Base-by-base conservation (phyloP, 495 filamentous ascomycete species). In the Trichoderma erinaceum region DNA sequence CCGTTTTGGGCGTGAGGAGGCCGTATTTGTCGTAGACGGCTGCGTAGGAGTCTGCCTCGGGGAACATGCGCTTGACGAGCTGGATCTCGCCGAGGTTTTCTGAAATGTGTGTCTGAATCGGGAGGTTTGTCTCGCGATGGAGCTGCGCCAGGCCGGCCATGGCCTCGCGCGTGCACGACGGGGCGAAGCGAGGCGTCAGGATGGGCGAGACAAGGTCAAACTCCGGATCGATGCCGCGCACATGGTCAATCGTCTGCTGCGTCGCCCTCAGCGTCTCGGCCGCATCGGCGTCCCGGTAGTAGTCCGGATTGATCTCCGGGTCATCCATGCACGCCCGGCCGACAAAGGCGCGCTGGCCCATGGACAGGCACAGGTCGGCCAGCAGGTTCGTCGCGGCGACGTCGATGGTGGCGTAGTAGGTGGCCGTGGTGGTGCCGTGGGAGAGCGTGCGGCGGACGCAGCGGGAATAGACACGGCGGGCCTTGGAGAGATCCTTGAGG, bases 301-400 rank as follows among this genome's bases (percentile, higher is more conserved):
- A 89, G 3, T 82, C 78, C 0, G 93, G 92, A 23, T 85, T 86
- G 50, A 90, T 76, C 46, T 78, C 70, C 1, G 78, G 75, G 61
- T 80, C 80, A 76, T 97, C 91, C 94, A 99, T 99, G 82, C 92
- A 96, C 43, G 92, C 89, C 67, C 94, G 87, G 66, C 94, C 94
- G 67, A 99, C 84, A 71, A 97, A 90, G 41, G 94, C 94, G 67
- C 94, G 85, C 76, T 97, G 95, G 61, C 95, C 95, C 29, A 82
- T 81, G 0, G 77, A 72, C 32, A 90, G 83, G 73, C 92, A 95
- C 63, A 97, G 85, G 58, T 89, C 85, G 3, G 94, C 91, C 29
- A 99, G 89, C 6, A 96, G 85, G 78, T 97, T 97, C 10, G 94
- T 99, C 4, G 91, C 83, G 1, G 85, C 77, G 18, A 92, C 88